Conservation (phyloP, 2,329 filamentous ascomycete genomes). For the Fusarium longipes region DNA sequence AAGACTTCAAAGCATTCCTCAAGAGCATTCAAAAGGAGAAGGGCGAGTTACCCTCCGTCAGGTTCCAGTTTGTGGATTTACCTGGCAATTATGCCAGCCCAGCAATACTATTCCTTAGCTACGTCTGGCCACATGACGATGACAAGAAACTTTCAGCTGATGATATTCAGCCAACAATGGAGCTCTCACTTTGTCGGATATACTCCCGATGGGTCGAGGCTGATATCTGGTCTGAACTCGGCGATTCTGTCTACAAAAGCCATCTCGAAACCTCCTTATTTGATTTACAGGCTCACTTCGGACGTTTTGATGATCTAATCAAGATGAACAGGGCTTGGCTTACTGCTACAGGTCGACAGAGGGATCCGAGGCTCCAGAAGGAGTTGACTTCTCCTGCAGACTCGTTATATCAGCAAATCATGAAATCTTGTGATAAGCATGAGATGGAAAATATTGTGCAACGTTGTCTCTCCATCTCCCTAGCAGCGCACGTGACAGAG, state of each 20-base stretch:
- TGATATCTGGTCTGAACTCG: not conserved
- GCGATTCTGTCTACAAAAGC: not conserved
- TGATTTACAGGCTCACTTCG: not conserved
- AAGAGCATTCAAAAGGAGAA: not conserved
- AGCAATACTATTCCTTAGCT: not conserved
- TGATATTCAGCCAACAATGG: too few relatives aligned
- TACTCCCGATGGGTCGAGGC: not conserved
- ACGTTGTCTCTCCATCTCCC: not conserved
- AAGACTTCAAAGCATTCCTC: not conserved
- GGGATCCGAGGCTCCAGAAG: too few relatives aligned
- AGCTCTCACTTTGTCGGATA: not conserved
- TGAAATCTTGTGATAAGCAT: not conserved
- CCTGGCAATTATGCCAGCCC: not conserved
- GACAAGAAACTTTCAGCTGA: too few relatives aligned
- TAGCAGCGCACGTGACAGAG: not conserved
- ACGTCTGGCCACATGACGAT: too few relatives aligned
- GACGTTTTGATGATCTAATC: not conserved
- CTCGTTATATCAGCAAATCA: not conserved
- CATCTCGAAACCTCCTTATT: not conserved
- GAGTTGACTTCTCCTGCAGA: not conserved
- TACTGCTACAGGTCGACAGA: not conserved
- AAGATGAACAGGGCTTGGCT: not conserved
- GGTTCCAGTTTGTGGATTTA: not conserved
- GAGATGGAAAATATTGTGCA: too few relatives aligned
- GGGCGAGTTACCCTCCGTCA: not conserved